These are phyloP conservation scores for Striga asiatica DNA, from an alignment of 257 asterid species.

Conservation along the genomic window DNA sequence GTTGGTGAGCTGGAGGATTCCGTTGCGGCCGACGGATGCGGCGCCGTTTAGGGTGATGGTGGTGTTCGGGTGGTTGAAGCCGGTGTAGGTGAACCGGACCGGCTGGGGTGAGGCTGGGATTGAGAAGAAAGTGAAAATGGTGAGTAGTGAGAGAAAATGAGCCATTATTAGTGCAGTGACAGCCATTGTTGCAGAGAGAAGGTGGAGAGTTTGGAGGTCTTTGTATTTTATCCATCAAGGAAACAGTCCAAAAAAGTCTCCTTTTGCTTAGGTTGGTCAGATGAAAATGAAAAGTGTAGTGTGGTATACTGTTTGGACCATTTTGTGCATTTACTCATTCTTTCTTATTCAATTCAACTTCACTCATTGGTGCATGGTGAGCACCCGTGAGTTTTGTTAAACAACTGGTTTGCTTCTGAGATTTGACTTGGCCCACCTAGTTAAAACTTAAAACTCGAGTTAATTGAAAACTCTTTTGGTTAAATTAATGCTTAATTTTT, in stretches of 20 bases:
- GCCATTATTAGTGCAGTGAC: too few species aligned
- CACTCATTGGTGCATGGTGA: too few species aligned
- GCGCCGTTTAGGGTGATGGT: slow-evolving; percentile 27
- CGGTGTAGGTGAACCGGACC: slow-evolving; percentile 23
- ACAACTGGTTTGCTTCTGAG: too few species aligned
- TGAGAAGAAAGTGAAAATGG: slow-evolving; percentile 18
- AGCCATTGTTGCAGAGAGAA: too few species aligned
- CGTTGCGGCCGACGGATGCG: slow-evolving; percentile 25
- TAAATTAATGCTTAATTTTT: too few species aligned
- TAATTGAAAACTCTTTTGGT: too few species aligned
- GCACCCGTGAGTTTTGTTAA: too few species aligned
- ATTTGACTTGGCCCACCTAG: too few species aligned
- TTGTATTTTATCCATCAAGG: neutral
- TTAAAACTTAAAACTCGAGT: too few species aligned
- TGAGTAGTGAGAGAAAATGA: slow-evolving; percentile 5
- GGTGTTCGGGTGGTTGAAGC: slow-evolving; percentile 24
- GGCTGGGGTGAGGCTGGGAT: slow-evolving; percentile 24
- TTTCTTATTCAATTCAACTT: too few species aligned
- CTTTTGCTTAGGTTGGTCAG: neutral
- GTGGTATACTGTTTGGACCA: too few species aligned
- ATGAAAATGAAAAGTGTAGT: neutral
- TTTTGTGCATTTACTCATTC: too few species aligned
- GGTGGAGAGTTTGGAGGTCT: neutral
- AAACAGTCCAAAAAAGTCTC: neutral
- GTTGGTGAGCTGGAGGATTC: slow-evolving; percentile 40